Percentiles rank a stretch among this genome's conserved stretches.
These are phyloP conservation scores for Aspergillus mulundensis DNA, from an alignment of 495 filamentous ascomycete genomes.

Conservation along the genomic window DNA sequence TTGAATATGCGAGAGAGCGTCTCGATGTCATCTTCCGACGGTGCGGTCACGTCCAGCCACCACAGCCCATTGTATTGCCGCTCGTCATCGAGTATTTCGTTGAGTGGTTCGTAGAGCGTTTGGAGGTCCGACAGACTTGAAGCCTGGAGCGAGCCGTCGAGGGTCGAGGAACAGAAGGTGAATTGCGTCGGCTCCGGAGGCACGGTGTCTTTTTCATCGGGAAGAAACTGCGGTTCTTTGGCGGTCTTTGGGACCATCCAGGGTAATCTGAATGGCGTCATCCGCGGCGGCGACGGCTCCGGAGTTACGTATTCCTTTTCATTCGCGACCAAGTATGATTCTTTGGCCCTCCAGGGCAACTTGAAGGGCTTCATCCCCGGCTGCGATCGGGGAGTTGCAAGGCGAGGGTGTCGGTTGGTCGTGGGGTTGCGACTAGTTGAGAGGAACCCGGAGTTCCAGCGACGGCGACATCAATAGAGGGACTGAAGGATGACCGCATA, in stretches of 20 bases:
- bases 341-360: slow-evolving; percentile 1
- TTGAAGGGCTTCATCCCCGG: slow-evolving; percentile 6
- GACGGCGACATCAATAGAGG: slow-evolving; percentile 5
- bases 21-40: slow-evolving; percentile 77
- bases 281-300: slow-evolving; percentile 47
- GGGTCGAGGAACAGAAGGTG: slow-evolving; percentile 78
- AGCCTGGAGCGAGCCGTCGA: too few relatives aligned
- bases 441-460: slow-evolving; percentile 5
- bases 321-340: background rate
- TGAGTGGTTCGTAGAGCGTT: slow-evolving; percentile 70
- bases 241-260: too few relatives aligned
- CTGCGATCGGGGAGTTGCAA: background rate
- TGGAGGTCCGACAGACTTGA: too few relatives aligned
- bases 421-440: slow-evolving; percentile 8
- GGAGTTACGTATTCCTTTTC: background rate
- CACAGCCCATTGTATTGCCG: slow-evolving; percentile 61
- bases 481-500: slow-evolving; percentile 7
- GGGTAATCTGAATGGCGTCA: too few relatives aligned
- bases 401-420: background rate
- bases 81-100: slow-evolving; percentile 66
- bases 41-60: slow-evolving; percentile 87
- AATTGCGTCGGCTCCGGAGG: slow-evolving; percentile 52
- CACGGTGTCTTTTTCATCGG: background rate
- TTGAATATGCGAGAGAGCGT: slow-evolving; percentile 76
- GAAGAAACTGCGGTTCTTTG: too few relatives aligned